Evolutionary conservation across 768 basidiomycete genomes (phyloP).

Genomic region (Calocybe cyanea): DNA sequence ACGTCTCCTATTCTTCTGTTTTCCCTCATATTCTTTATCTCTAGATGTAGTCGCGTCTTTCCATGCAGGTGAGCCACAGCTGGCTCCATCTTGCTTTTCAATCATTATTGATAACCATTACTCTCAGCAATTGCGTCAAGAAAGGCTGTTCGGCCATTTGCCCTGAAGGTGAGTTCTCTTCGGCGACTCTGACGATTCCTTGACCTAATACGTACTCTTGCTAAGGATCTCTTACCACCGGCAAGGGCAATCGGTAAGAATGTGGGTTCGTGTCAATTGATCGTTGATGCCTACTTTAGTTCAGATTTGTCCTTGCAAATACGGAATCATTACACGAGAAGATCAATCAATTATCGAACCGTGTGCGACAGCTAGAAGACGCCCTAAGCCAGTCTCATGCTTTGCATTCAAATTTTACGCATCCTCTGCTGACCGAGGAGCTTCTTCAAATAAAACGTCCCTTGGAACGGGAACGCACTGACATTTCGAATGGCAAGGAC

Average conservation of each 20-base stretch:
- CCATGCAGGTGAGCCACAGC: constrained; percentile 53
- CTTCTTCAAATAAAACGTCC: constrained; percentile 66
- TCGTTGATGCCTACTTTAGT: constrained; percentile 3
- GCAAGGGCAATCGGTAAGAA: constrained; percentile 64
- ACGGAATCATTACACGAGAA: constrained; percentile 69
- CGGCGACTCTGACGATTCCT: constrained; percentile 12
- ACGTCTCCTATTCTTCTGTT: constrained; percentile 7
- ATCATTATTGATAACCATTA: constrained; percentile 14
- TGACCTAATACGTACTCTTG: constrained; percentile 2
- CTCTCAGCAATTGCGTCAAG: constrained; percentile 50
- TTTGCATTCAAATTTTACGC: constrained; percentile 41
- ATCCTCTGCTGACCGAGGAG: constrained; percentile 59
- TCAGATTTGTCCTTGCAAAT: constrained; percentile 67
- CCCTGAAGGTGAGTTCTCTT: constrained; percentile 46
- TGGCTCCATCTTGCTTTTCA: constrained; percentile 2
- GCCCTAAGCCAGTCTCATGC: constrained; percentile 54
- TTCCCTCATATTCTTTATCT: not conserved
- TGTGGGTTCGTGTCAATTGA: not conserved
- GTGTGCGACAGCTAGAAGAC: constrained; percentile 68
- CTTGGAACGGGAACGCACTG: constrained; percentile 52
- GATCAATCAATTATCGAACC: constrained; percentile 54
- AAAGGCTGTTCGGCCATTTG: constrained; percentile 62
- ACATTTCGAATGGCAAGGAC: constrained; percentile 31
- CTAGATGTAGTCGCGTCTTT: constrained; percentile 61
- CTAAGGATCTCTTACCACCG: constrained; percentile 64